A percentile compares a stretch with the other conserved stretches of the same genome.
These are phyloP conservation scores for Calonectria pseudoturangicola DNA, from an alignment of 2,329 filamentous ascomycete species.

Conservation along the genomic window DNA sequence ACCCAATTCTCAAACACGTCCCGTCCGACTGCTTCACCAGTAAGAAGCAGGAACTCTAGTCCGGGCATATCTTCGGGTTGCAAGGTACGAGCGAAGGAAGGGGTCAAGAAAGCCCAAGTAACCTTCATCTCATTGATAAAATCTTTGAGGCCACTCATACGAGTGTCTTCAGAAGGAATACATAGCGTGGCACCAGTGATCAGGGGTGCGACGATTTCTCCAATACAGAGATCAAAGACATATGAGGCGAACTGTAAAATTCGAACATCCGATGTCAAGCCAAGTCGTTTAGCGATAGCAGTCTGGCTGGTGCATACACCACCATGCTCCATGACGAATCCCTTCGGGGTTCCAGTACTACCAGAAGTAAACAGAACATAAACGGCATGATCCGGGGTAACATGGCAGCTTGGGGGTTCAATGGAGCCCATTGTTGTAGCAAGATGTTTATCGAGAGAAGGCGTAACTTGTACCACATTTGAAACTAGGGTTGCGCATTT, in stretches of 20 bases:
- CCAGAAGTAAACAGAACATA: conserved; percentile 52
- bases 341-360: conserved; percentile 52
- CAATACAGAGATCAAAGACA: conserved; percentile 50
- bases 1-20: conserved; percentile 47
- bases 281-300: conserved; percentile 42
- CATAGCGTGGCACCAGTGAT: conserved; percentile 49
- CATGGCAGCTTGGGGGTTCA: neutral
- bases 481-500: conserved; percentile 21
- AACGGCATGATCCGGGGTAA: conserved; percentile 17
- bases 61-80: conserved; percentile 43
- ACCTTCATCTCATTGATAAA: conserved; percentile 43
- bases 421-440: neutral
- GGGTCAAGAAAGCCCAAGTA: conserved; percentile 52
- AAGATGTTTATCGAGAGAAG: neutral
- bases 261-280: conserved; percentile 16
- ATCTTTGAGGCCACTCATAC: conserved; percentile 33
- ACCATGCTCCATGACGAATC: conserved; percentile 48
- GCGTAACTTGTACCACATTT: conserved; percentile 4
- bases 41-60: conserved; percentile 43
- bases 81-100: conserved; percentile 49
- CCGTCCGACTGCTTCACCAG: conserved; percentile 45
- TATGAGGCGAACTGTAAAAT: conserved; percentile 53
- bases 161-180: conserved; percentile 51
- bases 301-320: conserved; percentile 39
- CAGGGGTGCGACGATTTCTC: conserved; percentile 44